Conservation (phyloP, 2,329 filamentous ascomycete genomes). For the Aspergillus nomiae region DNA sequence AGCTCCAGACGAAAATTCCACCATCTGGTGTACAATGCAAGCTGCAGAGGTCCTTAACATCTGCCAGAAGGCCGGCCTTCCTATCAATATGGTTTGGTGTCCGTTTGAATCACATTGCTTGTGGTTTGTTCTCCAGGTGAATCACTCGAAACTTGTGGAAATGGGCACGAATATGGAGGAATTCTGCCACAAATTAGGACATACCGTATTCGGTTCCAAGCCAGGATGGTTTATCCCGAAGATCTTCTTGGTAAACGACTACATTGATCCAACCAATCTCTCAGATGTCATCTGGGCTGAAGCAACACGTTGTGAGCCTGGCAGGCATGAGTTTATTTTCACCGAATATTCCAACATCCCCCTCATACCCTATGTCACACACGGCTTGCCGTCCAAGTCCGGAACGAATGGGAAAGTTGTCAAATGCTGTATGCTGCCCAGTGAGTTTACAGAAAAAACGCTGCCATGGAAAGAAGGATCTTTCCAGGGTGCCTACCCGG, state of each 20-base stretch:
- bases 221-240: slow-evolving; percentile 25
- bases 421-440: not conserved
- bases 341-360: not conserved
- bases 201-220: slow-evolving; percentile 23
- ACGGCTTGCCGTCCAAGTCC: not conserved
- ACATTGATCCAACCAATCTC: slow-evolving; percentile 22
- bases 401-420: not conserved
- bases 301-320: slow-evolving; percentile 2
- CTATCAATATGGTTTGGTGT: slow-evolving; percentile 21
- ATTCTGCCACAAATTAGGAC: slow-evolving; percentile 17
- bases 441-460: not conserved
- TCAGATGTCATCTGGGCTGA: slow-evolving; percentile 22
- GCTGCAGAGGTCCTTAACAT: slow-evolving; percentile 22
- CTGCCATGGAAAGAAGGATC: not conserved
- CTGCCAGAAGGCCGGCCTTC: slow-evolving; percentile 19
- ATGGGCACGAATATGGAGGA: slow-evolving; percentile 18
- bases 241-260: slow-evolving; percentile 22
- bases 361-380: not conserved
- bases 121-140: slow-evolving; percentile 20
- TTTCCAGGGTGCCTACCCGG: slow-evolving; percentile 1
- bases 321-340: not conserved
- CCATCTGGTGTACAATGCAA: slow-evolving; percentile 20
- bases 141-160: slow-evolving; percentile 15
- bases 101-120: slow-evolving; percentile 22
- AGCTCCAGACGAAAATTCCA: slow-evolving; percentile 23